Evolutionary conservation across 2,329 filamentous ascomycete species (phyloP).

Genomic region (Aureobasidium uvarum): DNA sequence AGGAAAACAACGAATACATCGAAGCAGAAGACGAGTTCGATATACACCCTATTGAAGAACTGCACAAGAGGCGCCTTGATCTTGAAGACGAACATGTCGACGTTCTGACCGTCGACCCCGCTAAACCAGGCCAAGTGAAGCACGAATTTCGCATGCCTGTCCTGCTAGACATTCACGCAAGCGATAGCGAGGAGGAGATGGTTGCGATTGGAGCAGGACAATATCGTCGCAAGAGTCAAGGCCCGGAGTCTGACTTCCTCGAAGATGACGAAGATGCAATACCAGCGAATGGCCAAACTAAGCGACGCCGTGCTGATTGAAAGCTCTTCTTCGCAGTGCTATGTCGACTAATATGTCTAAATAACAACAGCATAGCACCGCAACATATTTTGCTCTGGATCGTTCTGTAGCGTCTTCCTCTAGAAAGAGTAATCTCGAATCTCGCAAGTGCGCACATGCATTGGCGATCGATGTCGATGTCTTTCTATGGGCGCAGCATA

Average conservation of each 20-base stretch:
- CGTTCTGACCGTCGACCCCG: constrained; percentile 72
- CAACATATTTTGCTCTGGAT: neutral
- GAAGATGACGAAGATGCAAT: constrained; percentile 49
- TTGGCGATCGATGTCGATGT: neutral
- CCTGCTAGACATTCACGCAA: constrained; percentile 86
- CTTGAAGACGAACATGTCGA: constrained; percentile 93
- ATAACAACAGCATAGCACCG: no score
- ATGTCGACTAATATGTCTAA: neutral
- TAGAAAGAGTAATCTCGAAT: neutral
- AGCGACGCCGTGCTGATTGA: constrained; percentile 28
- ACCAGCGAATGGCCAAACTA: constrained; percentile 27
- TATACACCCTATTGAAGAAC: constrained; percentile 91
- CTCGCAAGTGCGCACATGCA: no score
- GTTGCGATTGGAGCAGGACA: constrained; percentile 69
- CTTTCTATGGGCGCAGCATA: neutral
- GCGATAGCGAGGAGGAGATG: constrained; percentile 90
- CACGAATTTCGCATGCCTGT: constrained; percentile 80
- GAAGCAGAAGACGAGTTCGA: constrained; percentile 98
- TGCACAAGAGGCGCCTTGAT: constrained; percentile 86
- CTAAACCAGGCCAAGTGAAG: constrained; percentile 50
- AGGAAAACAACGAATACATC: constrained; percentile 96
- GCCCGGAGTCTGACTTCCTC: constrained; percentile 66
- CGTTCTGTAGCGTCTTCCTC: neutral
- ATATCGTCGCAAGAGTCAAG: constrained; percentile 80
- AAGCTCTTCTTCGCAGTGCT: neutral